Evolutionary conservation across 2,329 filamentous ascomycete species (phyloP).

Genomic region (Hypoxylon sp.): DNA sequence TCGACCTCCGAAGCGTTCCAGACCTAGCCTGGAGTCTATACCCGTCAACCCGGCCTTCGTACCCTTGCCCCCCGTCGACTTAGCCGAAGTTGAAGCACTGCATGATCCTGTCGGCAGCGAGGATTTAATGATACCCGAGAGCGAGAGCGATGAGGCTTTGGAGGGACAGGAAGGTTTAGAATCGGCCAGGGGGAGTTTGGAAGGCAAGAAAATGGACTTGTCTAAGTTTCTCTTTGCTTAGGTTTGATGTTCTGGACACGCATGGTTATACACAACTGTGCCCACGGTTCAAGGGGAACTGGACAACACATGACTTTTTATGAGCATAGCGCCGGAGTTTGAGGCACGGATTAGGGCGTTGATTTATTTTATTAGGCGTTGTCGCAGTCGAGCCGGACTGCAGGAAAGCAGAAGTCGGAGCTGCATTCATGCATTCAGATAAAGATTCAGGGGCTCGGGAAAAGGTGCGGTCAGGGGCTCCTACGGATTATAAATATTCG

Average conservation of each 20-base stretch:
- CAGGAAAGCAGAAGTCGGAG: not conserved
- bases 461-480: not conserved
- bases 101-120: conserved; percentile 65
- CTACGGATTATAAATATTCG: conserved; percentile 9
- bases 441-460: not conserved
- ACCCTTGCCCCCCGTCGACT: conserved; percentile 65
- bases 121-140: conserved; percentile 67
- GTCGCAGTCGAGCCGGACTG: not conserved
- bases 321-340: conserved; percentile 42
- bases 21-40: conserved; percentile 51
- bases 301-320: conserved; percentile 22
- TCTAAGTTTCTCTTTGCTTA: conserved; percentile 60
- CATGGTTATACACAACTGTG: conserved; percentile 17
- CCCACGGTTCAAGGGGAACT: conserved; percentile 23
- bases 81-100: conserved; percentile 65
- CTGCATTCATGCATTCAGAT: not conserved
- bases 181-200: conserved; percentile 29
- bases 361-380: not conserved
- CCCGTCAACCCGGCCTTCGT: conserved; percentile 66
- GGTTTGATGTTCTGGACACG: not conserved
- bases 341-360: not conserved
- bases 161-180: conserved; percentile 44
- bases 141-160: conserved; percentile 52
- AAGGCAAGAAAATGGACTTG: conserved; percentile 57
- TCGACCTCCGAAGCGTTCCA: conserved; percentile 41